Percentiles rank a stretch among this genome's conserved stretches.
These are phyloP conservation scores for Durio zibethinus DNA, from an alignment of 345 rosid genomes.

Conservation along the genomic window DNA sequence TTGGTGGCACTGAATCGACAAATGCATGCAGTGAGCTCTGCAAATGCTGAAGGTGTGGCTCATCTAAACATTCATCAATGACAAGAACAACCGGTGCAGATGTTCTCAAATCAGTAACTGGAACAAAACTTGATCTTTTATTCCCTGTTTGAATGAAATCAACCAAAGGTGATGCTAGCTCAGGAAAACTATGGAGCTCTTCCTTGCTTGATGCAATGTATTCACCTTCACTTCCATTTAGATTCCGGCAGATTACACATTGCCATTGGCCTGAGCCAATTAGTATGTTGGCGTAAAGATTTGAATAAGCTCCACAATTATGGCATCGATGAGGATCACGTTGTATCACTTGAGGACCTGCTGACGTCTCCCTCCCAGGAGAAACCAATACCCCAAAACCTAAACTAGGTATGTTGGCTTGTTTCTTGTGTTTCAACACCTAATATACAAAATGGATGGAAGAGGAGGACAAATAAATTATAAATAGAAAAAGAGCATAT, in stretches of 20 bases:
- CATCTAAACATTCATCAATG: conserved; percentile 95
- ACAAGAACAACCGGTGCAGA: conserved; percentile 89
- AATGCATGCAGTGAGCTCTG: conserved; percentile 98
- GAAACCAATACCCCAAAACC: conserved; percentile 95
- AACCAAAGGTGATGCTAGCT: conserved; percentile 70
- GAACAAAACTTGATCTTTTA: conserved; percentile 78
- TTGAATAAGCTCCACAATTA: conserved; percentile 91
- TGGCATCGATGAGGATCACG: conserved; percentile 90
- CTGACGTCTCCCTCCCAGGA: conserved; percentile 71
- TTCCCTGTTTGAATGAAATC: conserved; percentile 90
- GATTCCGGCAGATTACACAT: conserved; percentile 65
- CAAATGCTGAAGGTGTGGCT: conserved; percentile 88
- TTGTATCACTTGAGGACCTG: conserved; percentile 73
- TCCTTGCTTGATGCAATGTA: conserved; percentile 72
- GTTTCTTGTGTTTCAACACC: conserved; percentile 90
- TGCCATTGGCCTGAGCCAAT: conserved; percentile 98
- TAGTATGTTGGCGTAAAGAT: conserved; percentile 71
- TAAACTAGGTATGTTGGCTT: conserved; percentile 79
- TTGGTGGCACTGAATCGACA: conserved; percentile 73
- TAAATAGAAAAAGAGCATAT: background rate
- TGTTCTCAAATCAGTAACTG: conserved; percentile 80
- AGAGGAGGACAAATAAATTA: background rate
- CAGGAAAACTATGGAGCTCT: conserved; percentile 67
- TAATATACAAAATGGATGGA: conserved; percentile 14
- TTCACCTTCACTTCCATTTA: conserved; percentile 88